These are phyloP conservation scores for Boeremia exigua DNA, from an alignment of 2,329 filamentous ascomycete species.

Conservation along the genomic window DNA sequence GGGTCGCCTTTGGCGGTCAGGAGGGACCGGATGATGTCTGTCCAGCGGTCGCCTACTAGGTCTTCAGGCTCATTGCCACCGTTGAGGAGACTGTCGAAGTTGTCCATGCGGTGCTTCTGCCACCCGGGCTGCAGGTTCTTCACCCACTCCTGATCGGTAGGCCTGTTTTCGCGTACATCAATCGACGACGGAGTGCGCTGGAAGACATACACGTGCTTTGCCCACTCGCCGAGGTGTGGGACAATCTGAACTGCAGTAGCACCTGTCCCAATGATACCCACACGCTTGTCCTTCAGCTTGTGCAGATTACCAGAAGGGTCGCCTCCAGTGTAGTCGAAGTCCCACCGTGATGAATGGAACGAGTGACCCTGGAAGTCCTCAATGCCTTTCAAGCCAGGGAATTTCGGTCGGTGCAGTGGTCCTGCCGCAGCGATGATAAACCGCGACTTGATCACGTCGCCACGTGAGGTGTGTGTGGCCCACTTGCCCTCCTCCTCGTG, in stretches of 20 bases:
- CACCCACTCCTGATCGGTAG: conserved; percentile 24
- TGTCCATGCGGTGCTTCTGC: conserved; percentile 56
- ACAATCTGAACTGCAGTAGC: conserved; percentile 44
- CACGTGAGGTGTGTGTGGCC: conserved; percentile 31
- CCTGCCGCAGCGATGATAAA: conserved; percentile 53
- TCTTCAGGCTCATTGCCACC: conserved; percentile 42
- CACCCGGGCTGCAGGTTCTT: conserved; percentile 51
- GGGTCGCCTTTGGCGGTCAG: conserved; percentile 16
- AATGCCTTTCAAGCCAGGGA: conserved; percentile 35
- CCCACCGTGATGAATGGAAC: conserved; percentile 42
- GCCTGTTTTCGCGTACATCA: conserved; percentile 41
- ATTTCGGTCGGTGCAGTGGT: conserved; percentile 51
- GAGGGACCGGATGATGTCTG: conserved; percentile 35
- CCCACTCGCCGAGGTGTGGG: conserved; percentile 52
- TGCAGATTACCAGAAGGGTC: conserved; percentile 30
- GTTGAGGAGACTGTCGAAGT: conserved; percentile 52
- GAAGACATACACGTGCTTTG: conserved; percentile 62
- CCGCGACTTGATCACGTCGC: conserved; percentile 41
- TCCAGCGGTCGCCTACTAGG: conserved; percentile 60
- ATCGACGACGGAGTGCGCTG: conserved; percentile 61
- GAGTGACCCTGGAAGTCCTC: conserved; percentile 30
- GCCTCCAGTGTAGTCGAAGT: conserved; percentile 36
- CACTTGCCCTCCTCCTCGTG: conserved; percentile 49
- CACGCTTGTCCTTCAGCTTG: conserved; percentile 46
- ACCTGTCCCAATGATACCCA: conserved; percentile 46